Percentiles rank a stretch among this genome's conserved stretches.
Conservation (phyloP, 331 rosid species). For the Phaseolus coccineus region DNA sequence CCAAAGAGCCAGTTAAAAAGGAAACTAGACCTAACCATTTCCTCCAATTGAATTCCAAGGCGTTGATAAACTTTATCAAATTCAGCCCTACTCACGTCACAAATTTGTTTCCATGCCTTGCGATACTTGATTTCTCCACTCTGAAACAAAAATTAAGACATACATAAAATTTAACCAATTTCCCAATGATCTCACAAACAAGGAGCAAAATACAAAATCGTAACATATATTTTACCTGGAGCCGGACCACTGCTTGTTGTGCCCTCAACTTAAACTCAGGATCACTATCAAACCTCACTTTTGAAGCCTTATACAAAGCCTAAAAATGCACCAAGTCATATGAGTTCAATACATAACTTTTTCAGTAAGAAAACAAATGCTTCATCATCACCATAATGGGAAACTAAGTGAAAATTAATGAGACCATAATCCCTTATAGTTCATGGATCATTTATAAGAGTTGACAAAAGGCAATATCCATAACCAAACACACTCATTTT, state of each 20-base stretch:
- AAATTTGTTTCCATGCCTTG: constrained; percentile 82
- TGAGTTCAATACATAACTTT: constrained; percentile 12
- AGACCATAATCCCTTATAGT: constrained; percentile 6
- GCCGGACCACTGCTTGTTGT: constrained; percentile 82
- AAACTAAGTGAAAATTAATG: constrained; percentile 21
- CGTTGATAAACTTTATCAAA: constrained; percentile 84
- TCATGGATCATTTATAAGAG: constrained; percentile 24
- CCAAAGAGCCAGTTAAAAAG: constrained; percentile 33
- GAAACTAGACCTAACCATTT: constrained; percentile 62
- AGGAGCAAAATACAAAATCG: not conserved
- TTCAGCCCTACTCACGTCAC: constrained; percentile 90
- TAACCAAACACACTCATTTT: constrained; percentile 10
- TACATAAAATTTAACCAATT: constrained; percentile 15
- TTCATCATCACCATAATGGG: constrained; percentile 8
- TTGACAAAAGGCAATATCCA: constrained; percentile 4
- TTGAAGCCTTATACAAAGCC: constrained; percentile 86
- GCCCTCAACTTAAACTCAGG: constrained; percentile 78
- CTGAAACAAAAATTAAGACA: constrained; percentile 55
- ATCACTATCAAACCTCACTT: constrained; percentile 70
- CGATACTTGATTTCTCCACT: constrained; percentile 79
- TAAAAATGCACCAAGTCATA: constrained; percentile 38
- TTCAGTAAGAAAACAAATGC: constrained; percentile 18
- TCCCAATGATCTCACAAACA: constrained; percentile 2
- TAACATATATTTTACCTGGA: constrained; percentile 62
- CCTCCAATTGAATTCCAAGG: constrained; percentile 82